Evolutionary conservation across 2,329 filamentous ascomycete species (phyloP), one percentile per base, ranked within the genome.

Genomic region (Colletotrichum limetticola): DNA sequence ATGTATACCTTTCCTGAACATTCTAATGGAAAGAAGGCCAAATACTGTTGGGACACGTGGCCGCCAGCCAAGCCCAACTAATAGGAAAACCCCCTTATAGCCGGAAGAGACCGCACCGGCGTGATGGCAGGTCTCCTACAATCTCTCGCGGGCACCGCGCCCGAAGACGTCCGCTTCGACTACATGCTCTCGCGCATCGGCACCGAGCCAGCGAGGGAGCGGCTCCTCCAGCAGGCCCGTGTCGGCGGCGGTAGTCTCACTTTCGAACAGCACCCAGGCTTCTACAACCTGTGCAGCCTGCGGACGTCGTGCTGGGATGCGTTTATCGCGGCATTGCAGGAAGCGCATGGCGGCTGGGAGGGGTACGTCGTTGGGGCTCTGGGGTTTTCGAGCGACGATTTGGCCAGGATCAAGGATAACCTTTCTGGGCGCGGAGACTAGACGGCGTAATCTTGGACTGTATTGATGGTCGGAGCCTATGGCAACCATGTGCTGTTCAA

Each of bases 101-200:
- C 87, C 28, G 88, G 89, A 8, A 85, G 88, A 64, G 88, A 90
- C 72, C 83, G 88, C 28, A 91, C 88, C 0, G 88, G 88, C 9
- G 82, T 90, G 9, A 77, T 89, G 9, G 82, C 85, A 0, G 87
- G 85, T 11, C 77, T 90, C 5, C 79, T 90, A n/a, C 82, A 87
- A 67, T 80, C 80, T n/a, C 82, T 90, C 16, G 86, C 86, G 1
- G 88, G 87, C 35, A 84, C 85, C 28, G 74, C 82, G 5, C 75
- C 80, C 12, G 83, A 88, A 28, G 80, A 78, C 14, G 80, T 88
- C 42, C 76, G 80, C 24, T 79, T 86, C 56, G 88, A 90, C 80
- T 90, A 86, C 80, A 81, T 89, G 78, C 82, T 90, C 32, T 89
- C 87, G 11, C 84, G 88, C 32, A 83, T 90, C 73, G 88, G 88